phyloP scores from a whole-genome alignment of 1,139 yeast species.

The Groenewaldozyma auringiensis region DNA sequence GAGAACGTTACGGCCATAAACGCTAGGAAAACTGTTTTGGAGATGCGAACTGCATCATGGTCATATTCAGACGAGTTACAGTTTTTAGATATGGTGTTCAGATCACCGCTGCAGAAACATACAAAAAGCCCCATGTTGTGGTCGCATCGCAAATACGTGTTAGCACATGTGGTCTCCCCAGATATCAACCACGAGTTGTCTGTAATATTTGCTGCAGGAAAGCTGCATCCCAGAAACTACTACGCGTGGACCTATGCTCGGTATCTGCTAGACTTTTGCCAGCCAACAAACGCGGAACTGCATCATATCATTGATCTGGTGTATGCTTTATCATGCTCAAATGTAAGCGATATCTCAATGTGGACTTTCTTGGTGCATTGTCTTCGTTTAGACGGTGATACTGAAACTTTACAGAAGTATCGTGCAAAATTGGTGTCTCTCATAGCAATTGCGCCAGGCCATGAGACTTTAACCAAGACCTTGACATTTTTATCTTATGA shows the following conservation, averaged over 20 bases:
- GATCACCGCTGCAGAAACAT: slow-evolving; percentile 31
- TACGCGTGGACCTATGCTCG: slow-evolving; percentile 40
- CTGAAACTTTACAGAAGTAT: slow-evolving; percentile 6
- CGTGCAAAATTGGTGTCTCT: slow-evolving; percentile 9
- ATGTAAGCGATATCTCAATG: slow-evolving; percentile 38
- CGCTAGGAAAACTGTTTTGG: slow-evolving; percentile 24
- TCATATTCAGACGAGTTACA: slow-evolving; percentile 21
- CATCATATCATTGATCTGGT: slow-evolving; percentile 14
- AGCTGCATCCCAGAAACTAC: slow-evolving; percentile 38
- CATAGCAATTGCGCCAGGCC: slow-evolving; percentile 16
- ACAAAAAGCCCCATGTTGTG: slow-evolving; percentile 35
- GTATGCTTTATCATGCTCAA: slow-evolving; percentile 29
- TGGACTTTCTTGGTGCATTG: slow-evolving; percentile 35
- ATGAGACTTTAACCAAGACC: slow-evolving; percentile 17
- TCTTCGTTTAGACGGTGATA: slow-evolving; percentile 10
- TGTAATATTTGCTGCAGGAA: slow-evolving; percentile 31
- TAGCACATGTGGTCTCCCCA: slow-evolving; percentile 1
- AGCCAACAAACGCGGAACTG: background rate
- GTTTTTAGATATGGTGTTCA: slow-evolving; percentile 25
- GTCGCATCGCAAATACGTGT: slow-evolving; percentile 32
- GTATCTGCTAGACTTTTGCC: slow-evolving; percentile 22
- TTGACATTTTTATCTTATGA: slow-evolving; percentile 13
- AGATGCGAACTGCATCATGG: slow-evolving; percentile 12
- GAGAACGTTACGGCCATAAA: slow-evolving; percentile 31
- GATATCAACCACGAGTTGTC: slow-evolving; percentile 20